phyloP scores from a whole-genome alignment of 2,329 filamentous ascomycete genomes.

The Drechslerella coelobrocha region DNA sequence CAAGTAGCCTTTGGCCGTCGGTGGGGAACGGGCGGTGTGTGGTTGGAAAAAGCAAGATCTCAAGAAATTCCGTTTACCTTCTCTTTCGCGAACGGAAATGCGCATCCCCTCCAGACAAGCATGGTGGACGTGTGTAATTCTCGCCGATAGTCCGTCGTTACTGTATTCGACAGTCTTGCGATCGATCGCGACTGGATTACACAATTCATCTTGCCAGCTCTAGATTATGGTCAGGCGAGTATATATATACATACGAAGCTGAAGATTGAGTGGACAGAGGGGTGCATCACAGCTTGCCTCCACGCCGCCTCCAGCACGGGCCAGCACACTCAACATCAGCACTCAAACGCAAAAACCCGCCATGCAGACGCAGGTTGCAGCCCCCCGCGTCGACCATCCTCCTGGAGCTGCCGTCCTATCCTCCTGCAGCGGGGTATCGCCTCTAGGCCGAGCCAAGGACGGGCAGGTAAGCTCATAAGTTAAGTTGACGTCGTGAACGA shows the following conservation, averaged over 20 bases:
- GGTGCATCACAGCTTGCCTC: no score
- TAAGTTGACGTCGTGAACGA: conserved; percentile 13
- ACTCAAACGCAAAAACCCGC: no score
- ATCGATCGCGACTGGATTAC: no score
- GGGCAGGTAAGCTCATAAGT: not conserved
- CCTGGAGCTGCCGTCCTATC: not conserved
- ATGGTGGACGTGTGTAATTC: conserved; percentile 17
- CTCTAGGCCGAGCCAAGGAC: not conserved
- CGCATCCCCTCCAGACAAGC: not conserved
- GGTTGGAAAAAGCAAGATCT: conserved; percentile 20
- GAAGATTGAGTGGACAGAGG: no score
- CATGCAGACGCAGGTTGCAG: no score
- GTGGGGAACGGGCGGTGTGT: not conserved
- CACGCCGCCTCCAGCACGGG: no score
- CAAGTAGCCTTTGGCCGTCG: conserved; percentile 2
- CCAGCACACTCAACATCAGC: no score
- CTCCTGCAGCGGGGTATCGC: not conserved
- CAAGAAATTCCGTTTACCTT: not conserved
- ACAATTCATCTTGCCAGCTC: no score
- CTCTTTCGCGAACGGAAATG: conserved; percentile 26
- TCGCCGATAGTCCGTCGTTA: conserved; percentile 3
- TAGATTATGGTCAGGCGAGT: not conserved
- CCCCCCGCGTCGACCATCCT: conserved; percentile 16
- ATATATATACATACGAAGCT: no score
- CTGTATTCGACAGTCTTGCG: not conserved